A percentile compares a stretch with the other conserved stretches of the same genome.
These are phyloP conservation scores for Penstemon davidsonii DNA, from an alignment of 257 asterid genomes.

Conservation along the genomic window DNA sequence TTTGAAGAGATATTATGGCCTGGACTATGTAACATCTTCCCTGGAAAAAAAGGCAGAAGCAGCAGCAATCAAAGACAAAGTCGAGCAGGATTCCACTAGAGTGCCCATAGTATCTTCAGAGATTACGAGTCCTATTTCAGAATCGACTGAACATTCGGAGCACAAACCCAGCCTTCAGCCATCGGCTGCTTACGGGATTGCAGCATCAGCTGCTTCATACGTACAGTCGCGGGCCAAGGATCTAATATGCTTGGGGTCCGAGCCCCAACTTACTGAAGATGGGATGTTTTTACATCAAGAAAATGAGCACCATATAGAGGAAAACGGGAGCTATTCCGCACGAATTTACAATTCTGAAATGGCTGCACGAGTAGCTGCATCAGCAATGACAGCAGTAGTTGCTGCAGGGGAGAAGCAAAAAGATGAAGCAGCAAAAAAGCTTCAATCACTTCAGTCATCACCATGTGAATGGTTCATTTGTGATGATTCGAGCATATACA, in stretches of 20 bases:
- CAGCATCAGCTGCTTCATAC: conserved; percentile 77
- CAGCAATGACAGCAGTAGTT: conserved; percentile 85
- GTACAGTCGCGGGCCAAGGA: conserved; percentile 58
- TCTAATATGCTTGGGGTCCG: conserved; percentile 35
- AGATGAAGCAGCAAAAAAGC: conserved; percentile 77
- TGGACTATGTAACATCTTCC: conserved; percentile 80
- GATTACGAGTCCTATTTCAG: conserved; percentile 5
- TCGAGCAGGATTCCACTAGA: conserved; percentile 42
- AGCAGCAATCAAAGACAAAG: conserved; percentile 42
- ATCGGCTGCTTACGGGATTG: conserved; percentile 70
- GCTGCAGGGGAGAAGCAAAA: conserved; percentile 78
- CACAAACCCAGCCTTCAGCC: conserved; percentile 35
- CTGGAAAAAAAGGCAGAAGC: conserved; percentile 69
- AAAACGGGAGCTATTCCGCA: conserved; percentile 21
- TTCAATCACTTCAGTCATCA: conserved; percentile 77
- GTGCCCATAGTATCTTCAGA: conserved; percentile 18
- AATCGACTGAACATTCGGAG: conserved; percentile 19
- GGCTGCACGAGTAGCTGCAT: conserved; percentile 82
- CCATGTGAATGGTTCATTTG: conserved; percentile 94
- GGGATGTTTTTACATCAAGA: not conserved
- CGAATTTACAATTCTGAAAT: conserved; percentile 47
- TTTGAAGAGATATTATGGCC: conserved; percentile 61
- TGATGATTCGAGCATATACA: conserved; percentile 65
- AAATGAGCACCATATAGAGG: conserved; percentile 22
- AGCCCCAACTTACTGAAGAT: conserved; percentile 23